phyloP scores from a whole-genome alignment of 1,284 basidiomycete genomes.

The Prillingera fragicola region DNA sequence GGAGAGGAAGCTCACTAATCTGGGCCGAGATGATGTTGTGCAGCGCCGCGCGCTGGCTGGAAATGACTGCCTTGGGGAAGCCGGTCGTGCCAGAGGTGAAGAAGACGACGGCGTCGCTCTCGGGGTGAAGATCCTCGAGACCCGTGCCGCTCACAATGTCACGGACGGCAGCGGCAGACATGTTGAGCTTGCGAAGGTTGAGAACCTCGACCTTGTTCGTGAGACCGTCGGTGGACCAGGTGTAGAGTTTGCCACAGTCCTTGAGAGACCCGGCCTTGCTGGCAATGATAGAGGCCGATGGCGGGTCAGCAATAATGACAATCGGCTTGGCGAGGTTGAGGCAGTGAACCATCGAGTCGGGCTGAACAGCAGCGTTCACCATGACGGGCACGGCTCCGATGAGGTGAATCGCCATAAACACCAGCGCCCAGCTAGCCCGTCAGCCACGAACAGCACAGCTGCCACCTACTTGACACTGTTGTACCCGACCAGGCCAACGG shows the following conservation, averaged over 20 bases:
- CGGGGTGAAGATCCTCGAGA: slow-evolving; percentile 25
- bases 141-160: slow-evolving; percentile 5
- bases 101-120: slow-evolving; percentile 42
- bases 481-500: slow-evolving; percentile 35
- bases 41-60: slow-evolving; percentile 38
- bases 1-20: slow-evolving; percentile 27
- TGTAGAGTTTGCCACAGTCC: background rate
- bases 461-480: slow-evolving; percentile 17
- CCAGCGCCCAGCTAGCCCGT: slow-evolving; percentile 37
- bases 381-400: slow-evolving; percentile 38
- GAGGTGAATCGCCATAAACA: slow-evolving; percentile 34
- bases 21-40: slow-evolving; percentile 31
- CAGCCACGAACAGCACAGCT: background rate
- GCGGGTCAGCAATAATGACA: slow-evolving; percentile 34
- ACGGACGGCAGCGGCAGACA: background rate
- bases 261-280: background rate
- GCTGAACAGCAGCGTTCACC: slow-evolving; percentile 32
- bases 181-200: background rate
- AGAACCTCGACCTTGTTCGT: slow-evolving; percentile 4
- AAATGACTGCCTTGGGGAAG: slow-evolving; percentile 35
- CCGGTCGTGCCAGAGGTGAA: slow-evolving; percentile 40
- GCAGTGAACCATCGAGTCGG: slow-evolving; percentile 22
- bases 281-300: slow-evolving; percentile 7
- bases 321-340: slow-evolving; percentile 25
- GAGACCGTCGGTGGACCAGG: slow-evolving; percentile 10